Conservation (phyloP, 164 flowering plant species). For the Sextonia rubra region DNA sequence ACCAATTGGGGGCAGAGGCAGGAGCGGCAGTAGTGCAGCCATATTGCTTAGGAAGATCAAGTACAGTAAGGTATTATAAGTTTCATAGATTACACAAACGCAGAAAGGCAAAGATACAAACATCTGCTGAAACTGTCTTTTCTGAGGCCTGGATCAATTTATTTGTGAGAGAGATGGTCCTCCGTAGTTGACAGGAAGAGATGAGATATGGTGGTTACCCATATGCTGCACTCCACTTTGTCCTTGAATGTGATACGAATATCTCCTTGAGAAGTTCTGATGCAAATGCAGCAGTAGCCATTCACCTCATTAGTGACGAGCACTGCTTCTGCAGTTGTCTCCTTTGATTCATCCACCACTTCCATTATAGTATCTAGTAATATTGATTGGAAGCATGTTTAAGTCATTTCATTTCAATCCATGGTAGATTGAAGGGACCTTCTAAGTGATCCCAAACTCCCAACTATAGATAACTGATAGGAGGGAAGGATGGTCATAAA, state of each 20-base stretch:
- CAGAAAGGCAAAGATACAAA: background rate
- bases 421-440: background rate
- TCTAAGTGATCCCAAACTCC: background rate
- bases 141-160: background rate
- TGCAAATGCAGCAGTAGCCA: conserved; percentile 5
- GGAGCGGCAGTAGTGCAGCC: too few relatives aligned
- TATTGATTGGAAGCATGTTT: background rate
- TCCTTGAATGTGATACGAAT: conserved; percentile 8
- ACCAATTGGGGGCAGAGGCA: too few relatives aligned
- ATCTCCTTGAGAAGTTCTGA: background rate
- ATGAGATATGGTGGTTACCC: background rate
- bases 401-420: background rate
- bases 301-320: conserved; percentile 7
- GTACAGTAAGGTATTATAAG: background rate
- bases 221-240: background rate
- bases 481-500: background rate
- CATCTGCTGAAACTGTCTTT: background rate
- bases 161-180: background rate
- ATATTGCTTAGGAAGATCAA: background rate
- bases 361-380: conserved; percentile 4
- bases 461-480: background rate
- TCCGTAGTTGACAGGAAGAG: background rate
- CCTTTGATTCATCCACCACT: background rate
- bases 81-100: background rate
- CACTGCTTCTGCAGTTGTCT: background rate